Evolutionary conservation across 1,139 yeast species (phyloP), one percentile per base, ranked within the genome.

Genomic region (Magnusiomyces sp.): DNA sequence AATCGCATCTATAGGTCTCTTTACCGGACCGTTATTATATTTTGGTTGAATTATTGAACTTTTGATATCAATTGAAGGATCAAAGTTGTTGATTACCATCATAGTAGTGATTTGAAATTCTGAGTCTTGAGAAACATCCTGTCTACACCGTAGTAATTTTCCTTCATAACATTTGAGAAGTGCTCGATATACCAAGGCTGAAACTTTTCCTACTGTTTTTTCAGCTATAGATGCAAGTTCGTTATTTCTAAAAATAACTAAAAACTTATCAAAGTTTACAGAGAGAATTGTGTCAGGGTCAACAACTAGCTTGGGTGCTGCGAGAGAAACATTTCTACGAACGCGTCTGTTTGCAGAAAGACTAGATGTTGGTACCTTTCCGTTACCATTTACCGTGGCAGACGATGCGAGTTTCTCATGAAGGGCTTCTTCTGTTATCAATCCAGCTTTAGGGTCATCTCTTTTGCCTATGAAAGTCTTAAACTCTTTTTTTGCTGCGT

Each of bases 171-270:
- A 62, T 42, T 68, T 61, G 54, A 92, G 72, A 5, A 83, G 79
- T 7, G 74, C 67, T 48, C 75, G 72, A 62, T 84, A 92, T 6
- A 94, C 74, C 47, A 73, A 69, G 0, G 95, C 76, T 0, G 94
- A 73, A 2, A 83, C 66, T 11, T 74, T 66, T 5, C 98, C 98
- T 44, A 89, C 68, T 53, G 90, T 74, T 46, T 83, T 80, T 40
- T 74, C 73, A 17, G 83, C 86, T 48, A 85, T 73, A 40, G 77
- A 77, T 1, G 73, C 77, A 31, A 92, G 72, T 54, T 84, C 84
- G 40, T 71, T 67, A 14, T 84, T 75, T 56, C 97, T 75, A 59
- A 82, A 73, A 43, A 77, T 69, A 58, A 88, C 83, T 52, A 84
- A 73, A 60, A 77, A 88, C 57, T 95, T 72, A 34, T 77, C 75